These are phyloP conservation scores for Carex myosuroides DNA, from an alignment of 176 grass and related monocot genomes.

Conservation along the genomic window DNA sequence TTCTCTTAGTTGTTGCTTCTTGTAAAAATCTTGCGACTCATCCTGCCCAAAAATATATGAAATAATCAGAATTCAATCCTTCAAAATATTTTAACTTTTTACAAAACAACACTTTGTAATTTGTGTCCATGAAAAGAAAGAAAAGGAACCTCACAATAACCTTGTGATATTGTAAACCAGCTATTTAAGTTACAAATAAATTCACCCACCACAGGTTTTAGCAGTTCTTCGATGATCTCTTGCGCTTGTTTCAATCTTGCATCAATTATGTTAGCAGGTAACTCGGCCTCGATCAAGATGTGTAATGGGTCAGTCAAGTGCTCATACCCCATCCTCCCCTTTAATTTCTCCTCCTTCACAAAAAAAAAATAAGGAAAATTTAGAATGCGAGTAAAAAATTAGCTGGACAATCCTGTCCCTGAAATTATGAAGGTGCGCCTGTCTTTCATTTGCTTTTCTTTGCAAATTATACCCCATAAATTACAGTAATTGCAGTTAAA, in stretches of 20 bases:
- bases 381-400: background rate
- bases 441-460: background rate
- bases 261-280: constrained; percentile 73
- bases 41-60: constrained; percentile 42
- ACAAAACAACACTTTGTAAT: background rate
- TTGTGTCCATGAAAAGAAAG: background rate
- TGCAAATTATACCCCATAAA: background rate
- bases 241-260: constrained; percentile 61
- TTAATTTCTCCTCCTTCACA: constrained; percentile 67
- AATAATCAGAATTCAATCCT: background rate
- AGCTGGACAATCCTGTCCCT: background rate
- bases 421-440: background rate
- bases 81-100: background rate
- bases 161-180: background rate
- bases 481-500: background rate
- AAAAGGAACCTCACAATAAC: background rate
- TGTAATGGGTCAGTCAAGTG: constrained; percentile 81
- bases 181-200: background rate
- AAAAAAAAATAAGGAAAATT: constrained; percentile 2
- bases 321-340: constrained; percentile 79
- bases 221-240: constrained; percentile 73
- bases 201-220: constrained; percentile 67
- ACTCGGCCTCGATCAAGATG: constrained; percentile 73
- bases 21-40: constrained; percentile 88
- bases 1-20: constrained; percentile 78